Percentiles rank a stretch among this genome's conserved stretches.
These are phyloP conservation scores for Dioscorea cayenensis DNA, from an alignment of 116 monocot genomes.

Conservation along the genomic window DNA sequence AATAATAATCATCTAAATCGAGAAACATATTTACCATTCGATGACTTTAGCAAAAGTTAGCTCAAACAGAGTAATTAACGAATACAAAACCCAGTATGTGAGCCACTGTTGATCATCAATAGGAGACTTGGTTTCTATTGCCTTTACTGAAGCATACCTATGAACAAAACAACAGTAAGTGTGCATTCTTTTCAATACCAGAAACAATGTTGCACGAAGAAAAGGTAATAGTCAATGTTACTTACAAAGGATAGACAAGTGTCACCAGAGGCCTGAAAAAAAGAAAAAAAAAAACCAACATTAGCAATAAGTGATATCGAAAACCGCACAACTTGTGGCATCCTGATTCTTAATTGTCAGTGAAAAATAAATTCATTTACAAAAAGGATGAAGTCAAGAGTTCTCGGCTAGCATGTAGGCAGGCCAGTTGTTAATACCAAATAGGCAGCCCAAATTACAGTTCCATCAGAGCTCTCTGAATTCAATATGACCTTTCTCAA, in stretches of 20 bases:
- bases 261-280: conserved; percentile 76
- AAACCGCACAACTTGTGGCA: background rate
- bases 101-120: conserved; percentile 88
- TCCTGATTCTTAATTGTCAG: background rate
- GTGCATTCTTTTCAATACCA: background rate
- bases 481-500: too few species aligned
- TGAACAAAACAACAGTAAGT: conserved; percentile 6
- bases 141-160: conserved; percentile 92
- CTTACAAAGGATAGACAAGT: conserved; percentile 93
- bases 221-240: conserved; percentile 1
- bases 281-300: background rate
- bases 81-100: conserved; percentile 88
- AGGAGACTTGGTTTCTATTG: conserved; percentile 80
- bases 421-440: too few species aligned
- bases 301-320: background rate
- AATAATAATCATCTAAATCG: background rate
- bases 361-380: too few species aligned
- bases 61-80: conserved; percentile 76
- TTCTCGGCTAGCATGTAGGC: too few species aligned
- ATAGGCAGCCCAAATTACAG: too few species aligned
- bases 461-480: too few species aligned
- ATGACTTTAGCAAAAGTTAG: conserved; percentile 56
- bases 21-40: conserved; percentile 21
- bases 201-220: background rate
- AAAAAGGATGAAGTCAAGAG: too few species aligned